Conservation (phyloP, 305 asterid genomes). For the Solanum aculeatissimum region DNA sequence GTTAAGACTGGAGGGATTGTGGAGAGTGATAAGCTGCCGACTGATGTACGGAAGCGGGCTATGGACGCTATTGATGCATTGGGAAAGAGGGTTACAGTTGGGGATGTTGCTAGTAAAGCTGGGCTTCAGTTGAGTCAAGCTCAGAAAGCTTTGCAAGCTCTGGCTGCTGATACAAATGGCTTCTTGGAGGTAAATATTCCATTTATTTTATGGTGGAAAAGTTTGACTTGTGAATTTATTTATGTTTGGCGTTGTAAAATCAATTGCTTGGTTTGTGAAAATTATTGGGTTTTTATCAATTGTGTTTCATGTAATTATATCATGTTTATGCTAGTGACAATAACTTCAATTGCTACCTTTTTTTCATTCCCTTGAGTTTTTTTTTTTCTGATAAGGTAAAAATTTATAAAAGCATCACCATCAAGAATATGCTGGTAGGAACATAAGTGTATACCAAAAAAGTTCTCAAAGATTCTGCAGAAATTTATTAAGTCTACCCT, state of each 20-base stretch:
- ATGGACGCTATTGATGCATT: slow-evolving; percentile 81
- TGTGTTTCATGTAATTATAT: neutral
- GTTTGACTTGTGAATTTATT: neutral
- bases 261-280: neutral
- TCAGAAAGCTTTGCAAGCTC: slow-evolving; percentile 92
- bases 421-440: neutral
- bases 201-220: neutral
- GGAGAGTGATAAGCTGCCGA: slow-evolving; percentile 82
- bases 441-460: neutral
- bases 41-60: slow-evolving; percentile 71
- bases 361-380: neutral
- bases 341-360: neutral
- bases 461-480: neutral
- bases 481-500: neutral
- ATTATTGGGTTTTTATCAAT: neutral
- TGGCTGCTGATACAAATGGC: slow-evolving; percentile 87
- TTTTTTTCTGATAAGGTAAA: neutral
- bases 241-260: neutral
- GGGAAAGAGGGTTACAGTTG: slow-evolving; percentile 84
- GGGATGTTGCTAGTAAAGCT: slow-evolving; percentile 92
- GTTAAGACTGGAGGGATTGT: slow-evolving; percentile 29
- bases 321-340: neutral
- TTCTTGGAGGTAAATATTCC: slow-evolving; percentile 59
- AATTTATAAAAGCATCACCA: neutral
- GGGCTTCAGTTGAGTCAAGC: slow-evolving; percentile 81